A percentile compares a stretch with the other conserved stretches of the same genome.
Evolutionary conservation across 805 yeast genomes (phyloP).

Genomic region (Starmerella sirachaensis): DNA sequence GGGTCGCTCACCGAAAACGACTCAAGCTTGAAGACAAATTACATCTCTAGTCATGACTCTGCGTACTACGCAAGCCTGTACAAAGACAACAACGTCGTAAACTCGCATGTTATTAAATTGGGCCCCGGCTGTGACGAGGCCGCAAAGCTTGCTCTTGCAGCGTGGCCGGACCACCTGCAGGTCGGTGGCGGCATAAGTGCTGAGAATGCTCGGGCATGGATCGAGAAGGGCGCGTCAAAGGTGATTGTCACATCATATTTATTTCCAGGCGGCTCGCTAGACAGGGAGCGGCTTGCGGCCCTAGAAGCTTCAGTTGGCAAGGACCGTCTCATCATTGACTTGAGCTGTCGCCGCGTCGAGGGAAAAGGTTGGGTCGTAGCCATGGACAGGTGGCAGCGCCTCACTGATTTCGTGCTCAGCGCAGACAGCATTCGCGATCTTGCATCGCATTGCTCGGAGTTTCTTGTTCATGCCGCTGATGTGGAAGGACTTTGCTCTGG

Average conservation of each 20-base stretch:
- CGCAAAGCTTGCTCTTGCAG: conserved; percentile 58
- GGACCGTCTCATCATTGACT: conserved; percentile 63
- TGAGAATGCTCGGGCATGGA: conserved; percentile 66
- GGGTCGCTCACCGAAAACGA: conserved; percentile 55
- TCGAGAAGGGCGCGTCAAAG: conserved; percentile 66
- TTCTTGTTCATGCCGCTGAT: conserved; percentile 93
- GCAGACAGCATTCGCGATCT: conserved; percentile 43
- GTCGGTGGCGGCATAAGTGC: conserved; percentile 87
- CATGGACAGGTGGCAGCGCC: conserved; percentile 92
- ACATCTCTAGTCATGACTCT: conserved; percentile 63
- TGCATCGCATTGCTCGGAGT: conserved; percentile 64
- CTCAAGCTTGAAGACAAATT: conserved; percentile 51
- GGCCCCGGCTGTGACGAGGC: conserved; percentile 77
- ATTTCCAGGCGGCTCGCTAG: conserved; percentile 52
- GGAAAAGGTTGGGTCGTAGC: conserved; percentile 76
- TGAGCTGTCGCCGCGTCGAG: conserved; percentile 59
- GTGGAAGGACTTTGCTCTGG: conserved; percentile 96
- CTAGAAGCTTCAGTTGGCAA: conserved; percentile 51
- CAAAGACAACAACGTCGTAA: conserved; percentile 41
- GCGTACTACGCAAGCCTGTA: conserved; percentile 66
- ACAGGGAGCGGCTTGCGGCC: conserved; percentile 38
- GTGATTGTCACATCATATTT: conserved; percentile 88
- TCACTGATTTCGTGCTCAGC: conserved; percentile 53
- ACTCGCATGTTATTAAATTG: conserved; percentile 88
- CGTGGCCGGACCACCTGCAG: conserved; percentile 68